phyloP scores from a whole-genome alignment of 129 eudicot genomes.

The Arctium lappa region DNA sequence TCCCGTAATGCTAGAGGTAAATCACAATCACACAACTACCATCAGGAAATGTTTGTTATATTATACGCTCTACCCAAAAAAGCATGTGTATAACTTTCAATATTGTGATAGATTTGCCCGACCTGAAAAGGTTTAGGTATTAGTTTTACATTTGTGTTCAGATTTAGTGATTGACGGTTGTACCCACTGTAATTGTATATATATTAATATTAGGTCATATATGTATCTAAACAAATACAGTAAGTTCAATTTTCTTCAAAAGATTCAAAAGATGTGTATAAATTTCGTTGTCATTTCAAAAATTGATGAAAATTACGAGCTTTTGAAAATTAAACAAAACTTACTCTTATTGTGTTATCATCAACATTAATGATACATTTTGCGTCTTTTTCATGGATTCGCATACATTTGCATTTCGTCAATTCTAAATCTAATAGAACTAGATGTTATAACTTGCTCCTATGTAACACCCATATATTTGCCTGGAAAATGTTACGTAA shows the following conservation, averaged over 20 bases:
- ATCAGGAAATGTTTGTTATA: too few relatives aligned
- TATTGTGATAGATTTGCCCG: not conserved
- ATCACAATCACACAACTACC: too few relatives aligned
- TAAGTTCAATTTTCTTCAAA: too few relatives aligned
- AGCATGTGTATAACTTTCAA: too few relatives aligned
- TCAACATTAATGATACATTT: not conserved
- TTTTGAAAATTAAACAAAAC: not conserved
- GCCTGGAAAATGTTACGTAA: too few relatives aligned
- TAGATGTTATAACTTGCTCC: not conserved
- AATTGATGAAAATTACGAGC: not conserved
- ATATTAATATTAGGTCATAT: not conserved
- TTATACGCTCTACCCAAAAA: too few relatives aligned
- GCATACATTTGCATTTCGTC: not conserved
- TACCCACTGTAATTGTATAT: not conserved
- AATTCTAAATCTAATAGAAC: not conserved
- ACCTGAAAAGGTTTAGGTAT: not conserved
- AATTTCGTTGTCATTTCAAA: not conserved
- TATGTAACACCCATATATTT: too few relatives aligned
- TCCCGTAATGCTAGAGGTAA: too few relatives aligned
- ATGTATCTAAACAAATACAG: too few relatives aligned
- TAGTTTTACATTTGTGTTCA: not conserved
- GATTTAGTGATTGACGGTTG: not conserved
- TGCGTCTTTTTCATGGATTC: not conserved
- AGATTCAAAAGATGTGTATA: too few relatives aligned
- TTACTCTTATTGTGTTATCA: not conserved